Evolutionary conservation across 2,329 filamentous ascomycete genomes (phyloP).

Genomic region (Diaporthe sp.): DNA sequence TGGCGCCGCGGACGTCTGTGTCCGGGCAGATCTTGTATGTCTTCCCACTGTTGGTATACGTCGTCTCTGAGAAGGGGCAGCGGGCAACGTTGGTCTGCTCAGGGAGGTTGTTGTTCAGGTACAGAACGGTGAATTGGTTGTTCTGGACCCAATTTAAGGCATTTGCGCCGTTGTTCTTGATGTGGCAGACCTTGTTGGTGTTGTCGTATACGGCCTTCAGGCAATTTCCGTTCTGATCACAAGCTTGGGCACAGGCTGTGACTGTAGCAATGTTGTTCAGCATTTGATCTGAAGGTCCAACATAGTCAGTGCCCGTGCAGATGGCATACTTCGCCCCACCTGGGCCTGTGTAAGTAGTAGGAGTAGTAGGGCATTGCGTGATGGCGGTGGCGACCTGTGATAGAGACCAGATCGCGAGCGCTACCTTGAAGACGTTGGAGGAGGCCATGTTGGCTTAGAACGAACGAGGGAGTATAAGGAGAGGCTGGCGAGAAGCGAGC

Average conservation of each 20-base stretch:
- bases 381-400: conserved; percentile 14
- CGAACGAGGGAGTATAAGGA: neutral
- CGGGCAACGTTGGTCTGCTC: conserved; percentile 25
- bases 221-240: conserved; percentile 15
- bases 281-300: conserved; percentile 12
- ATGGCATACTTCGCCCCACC: conserved; percentile 31
- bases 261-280: conserved; percentile 12
- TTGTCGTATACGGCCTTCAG: conserved; percentile 32
- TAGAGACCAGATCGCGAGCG: neutral
- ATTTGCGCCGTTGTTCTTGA: conserved; percentile 25
- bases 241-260: conserved; percentile 30
- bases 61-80: conserved; percentile 26
- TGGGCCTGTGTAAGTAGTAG: conserved; percentile 26
- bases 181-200: conserved; percentile 21
- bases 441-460: neutral
- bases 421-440: neutral
- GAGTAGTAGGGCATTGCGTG: conserved; percentile 22
- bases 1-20: conserved; percentile 22
- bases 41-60: neutral
- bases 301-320: conserved; percentile 27
- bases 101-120: conserved; percentile 29
- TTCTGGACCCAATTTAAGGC: conserved; percentile 27
- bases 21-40: conserved; percentile 21
- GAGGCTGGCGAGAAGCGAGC: neutral
- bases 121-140: conserved; percentile 16